Percentiles rank a stretch among this genome's conserved stretches.
These are phyloP conservation scores for Neocallimastix lanati DNA, from an alignment of 192 early-diverging fungal genomes.

Conservation along the genomic window DNA sequence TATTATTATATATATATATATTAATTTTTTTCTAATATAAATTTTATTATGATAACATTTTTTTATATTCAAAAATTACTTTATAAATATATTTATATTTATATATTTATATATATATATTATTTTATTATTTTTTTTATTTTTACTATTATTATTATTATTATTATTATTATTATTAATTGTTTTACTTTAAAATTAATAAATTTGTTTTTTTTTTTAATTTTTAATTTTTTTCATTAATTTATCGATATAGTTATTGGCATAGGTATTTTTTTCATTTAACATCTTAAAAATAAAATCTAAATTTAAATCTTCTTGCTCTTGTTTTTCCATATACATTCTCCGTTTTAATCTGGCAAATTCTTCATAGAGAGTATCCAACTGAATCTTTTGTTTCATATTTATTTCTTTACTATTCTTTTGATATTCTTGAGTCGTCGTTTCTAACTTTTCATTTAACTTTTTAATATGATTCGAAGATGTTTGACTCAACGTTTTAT, in stretches of 20 bases:
- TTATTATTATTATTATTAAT: no score
- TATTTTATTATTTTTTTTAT: no score
- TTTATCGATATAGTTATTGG: background rate
- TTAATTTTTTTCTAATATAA: no score
- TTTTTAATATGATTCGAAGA: background rate
- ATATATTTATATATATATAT: no score
- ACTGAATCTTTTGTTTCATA: background rate
- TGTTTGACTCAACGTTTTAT: background rate
- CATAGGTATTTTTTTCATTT: background rate
- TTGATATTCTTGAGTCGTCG: background rate
- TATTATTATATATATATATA: no score
- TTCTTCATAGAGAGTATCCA: background rate
- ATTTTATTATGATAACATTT: no score
- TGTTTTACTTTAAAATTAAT: no score
- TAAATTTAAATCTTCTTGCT: background rate
- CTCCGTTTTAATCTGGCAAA: background rate
- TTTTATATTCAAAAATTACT: no score
- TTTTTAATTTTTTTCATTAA: background rate
- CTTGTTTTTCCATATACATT: background rate
- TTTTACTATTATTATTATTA: no score
- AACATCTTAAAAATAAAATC: background rate
- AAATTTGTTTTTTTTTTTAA: no score
- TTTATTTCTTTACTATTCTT: background rate
- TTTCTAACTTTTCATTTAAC: background rate
- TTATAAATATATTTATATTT: no score